These are phyloP conservation scores for Penicillium lagena DNA, from an alignment of 495 filamentous ascomycete species.

Conservation along the genomic window DNA sequence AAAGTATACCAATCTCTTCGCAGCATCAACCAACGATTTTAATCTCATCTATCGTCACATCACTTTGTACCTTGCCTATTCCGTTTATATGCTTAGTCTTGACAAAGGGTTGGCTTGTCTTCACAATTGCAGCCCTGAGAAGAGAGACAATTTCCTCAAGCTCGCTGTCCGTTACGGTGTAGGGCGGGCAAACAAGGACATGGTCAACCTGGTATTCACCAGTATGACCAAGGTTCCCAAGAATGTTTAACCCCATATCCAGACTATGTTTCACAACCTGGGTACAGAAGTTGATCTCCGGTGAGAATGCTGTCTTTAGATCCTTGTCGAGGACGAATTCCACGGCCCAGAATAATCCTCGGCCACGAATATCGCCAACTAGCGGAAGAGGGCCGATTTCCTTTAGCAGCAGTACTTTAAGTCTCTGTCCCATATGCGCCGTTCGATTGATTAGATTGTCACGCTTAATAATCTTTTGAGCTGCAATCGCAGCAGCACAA, in stretches of 20 bases:
- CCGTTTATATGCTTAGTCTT: too few relatives aligned
- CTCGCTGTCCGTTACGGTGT: slow-evolving; percentile 47
- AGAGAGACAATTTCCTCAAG: slow-evolving; percentile 41
- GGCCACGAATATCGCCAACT: slow-evolving; percentile 60
- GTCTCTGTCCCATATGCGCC: slow-evolving; percentile 37
- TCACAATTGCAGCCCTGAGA: slow-evolving; percentile 12
- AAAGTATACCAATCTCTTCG: too few relatives aligned
- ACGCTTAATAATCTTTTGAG: slow-evolving; percentile 51
- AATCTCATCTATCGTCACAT: too few relatives aligned
- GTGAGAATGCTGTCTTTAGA: slow-evolving; percentile 37
- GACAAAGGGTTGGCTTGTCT: slow-evolving; percentile 2
- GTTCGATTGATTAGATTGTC: slow-evolving; percentile 51
- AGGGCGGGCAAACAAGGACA: slow-evolving; percentile 59
- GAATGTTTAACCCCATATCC: slow-evolving; percentile 6
- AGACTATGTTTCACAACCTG: slow-evolving; percentile 6
- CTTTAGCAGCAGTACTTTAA: slow-evolving; percentile 38
- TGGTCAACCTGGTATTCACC: slow-evolving; percentile 59
- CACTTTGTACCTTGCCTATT: too few relatives aligned
- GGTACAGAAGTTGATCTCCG: slow-evolving; percentile 4
- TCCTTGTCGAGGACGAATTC: slow-evolving; percentile 50
- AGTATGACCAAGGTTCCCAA: slow-evolving; percentile 16
- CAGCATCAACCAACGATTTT: too few relatives aligned
- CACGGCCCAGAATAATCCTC: slow-evolving; percentile 57
- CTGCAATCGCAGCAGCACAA: slow-evolving; percentile 55
- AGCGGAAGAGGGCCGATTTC: slow-evolving; percentile 42